Conservation (phyloP, 192 early-diverging fungal species). For the Gamsiella multidivaricata region DNA sequence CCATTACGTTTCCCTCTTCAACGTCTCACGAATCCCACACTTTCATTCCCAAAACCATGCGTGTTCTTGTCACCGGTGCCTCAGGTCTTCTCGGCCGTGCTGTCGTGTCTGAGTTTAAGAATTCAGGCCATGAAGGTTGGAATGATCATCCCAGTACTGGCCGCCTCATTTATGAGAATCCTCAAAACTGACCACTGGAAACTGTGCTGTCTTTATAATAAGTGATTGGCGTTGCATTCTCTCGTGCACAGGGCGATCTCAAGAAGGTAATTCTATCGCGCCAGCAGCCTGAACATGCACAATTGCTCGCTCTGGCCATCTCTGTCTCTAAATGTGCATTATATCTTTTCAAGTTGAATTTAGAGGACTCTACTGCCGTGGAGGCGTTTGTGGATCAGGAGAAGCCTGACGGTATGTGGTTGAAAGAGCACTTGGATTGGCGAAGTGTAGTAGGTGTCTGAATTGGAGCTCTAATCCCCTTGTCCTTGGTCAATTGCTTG, state of each 20-base stretch:
- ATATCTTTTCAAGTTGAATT: conserved; percentile 64
- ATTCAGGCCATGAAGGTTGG: conserved; percentile 62
- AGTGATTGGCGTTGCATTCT: conserved; percentile 82
- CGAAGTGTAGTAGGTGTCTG: background rate
- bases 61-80: conserved; percentile 83
- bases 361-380: conserved; percentile 67
- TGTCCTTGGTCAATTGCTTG: background rate
- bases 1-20: conserved; percentile 1
- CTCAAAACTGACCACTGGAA: background rate
- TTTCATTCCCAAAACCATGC: conserved; percentile 45
- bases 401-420: conserved; percentile 63
- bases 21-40: background rate
- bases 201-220: too few relatives aligned
- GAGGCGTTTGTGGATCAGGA: conserved; percentile 62
- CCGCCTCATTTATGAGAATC: background rate
- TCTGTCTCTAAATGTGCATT: background rate
- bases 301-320: background rate
- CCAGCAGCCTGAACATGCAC: too few relatives aligned
- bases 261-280: conserved; percentile 56
- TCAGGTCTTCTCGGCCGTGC: conserved; percentile 87
- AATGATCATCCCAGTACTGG: background rate
- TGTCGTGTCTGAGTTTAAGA: conserved; percentile 66
- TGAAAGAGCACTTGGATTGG: background rate
- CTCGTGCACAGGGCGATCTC: conserved; percentile 64
- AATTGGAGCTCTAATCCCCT: background rate